A percentile compares a stretch with the other conserved stretches of the same genome.
These are phyloP conservation scores for Cercospora sp. DNA, from an alignment of 2,329 filamentous ascomycete genomes.

Conservation along the genomic window DNA sequence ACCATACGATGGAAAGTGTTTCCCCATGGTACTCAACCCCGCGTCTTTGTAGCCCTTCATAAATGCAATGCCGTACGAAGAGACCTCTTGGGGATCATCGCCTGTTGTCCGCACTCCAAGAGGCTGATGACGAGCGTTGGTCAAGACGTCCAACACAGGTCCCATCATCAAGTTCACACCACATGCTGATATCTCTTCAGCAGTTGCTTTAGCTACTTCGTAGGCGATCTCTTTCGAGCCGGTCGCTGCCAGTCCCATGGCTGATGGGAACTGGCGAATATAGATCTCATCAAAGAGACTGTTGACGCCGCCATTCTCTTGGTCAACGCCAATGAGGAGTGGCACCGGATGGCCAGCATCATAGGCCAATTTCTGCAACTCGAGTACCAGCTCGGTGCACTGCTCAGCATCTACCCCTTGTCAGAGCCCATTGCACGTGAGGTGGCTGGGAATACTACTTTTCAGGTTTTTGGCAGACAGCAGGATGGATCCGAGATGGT, in stretches of 20 bases:
- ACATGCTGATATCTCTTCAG: conserved; percentile 85
- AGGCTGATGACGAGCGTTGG: conserved; percentile 87
- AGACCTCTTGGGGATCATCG: conserved; percentile 93
- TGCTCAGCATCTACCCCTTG: conserved; percentile 75
- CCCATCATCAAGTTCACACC: conserved; percentile 96
- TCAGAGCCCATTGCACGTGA: conserved; percentile 24
- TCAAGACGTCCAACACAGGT: conserved; percentile 89
- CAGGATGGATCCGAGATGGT: conserved; percentile 85
- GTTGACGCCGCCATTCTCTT: conserved; percentile 98
- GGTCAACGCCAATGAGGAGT: conserved; percentile 85
- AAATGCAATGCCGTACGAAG: conserved; percentile 84
- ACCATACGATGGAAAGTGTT: conserved; percentile 95
- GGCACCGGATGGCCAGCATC: conserved; percentile 87
- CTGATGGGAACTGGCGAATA: conserved; percentile 93
- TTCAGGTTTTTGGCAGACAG: conserved; percentile 83
- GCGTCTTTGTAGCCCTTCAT: conserved; percentile 93
- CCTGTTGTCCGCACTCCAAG: conserved; percentile 85
- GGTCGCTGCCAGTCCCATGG: conserved; percentile 94
- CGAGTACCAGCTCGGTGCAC: conserved; percentile 81
- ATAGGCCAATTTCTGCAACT: conserved; percentile 88
- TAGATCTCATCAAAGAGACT: conserved; percentile 94
- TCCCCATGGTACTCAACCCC: conserved; percentile 84
- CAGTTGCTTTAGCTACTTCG: conserved; percentile 88
- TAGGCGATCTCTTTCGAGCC: conserved; percentile 83
- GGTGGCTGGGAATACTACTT: conserved; percentile 55